phyloP scores from a whole-genome alignment of 2,329 filamentous ascomycete species.

The Ambrosiella beaveri region DNA sequence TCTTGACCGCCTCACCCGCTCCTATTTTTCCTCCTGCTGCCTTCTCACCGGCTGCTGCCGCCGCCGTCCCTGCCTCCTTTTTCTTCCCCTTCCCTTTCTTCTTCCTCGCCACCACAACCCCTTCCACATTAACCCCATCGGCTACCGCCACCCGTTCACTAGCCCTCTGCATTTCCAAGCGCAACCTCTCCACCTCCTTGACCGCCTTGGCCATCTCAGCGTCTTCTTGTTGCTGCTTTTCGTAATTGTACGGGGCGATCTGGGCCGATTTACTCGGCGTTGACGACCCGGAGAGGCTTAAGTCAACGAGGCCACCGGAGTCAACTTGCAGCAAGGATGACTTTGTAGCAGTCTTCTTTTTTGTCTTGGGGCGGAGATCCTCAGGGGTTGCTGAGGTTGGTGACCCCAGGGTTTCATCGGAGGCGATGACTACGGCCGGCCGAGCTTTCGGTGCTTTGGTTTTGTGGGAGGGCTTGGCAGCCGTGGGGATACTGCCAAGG shows the following conservation, averaged over 20 bases:
- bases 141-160: slow-evolving; percentile 59
- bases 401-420: slow-evolving; percentile 54
- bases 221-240: slow-evolving; percentile 58
- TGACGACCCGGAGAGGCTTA: slow-evolving; percentile 38
- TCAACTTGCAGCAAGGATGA: slow-evolving; percentile 57
- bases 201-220: slow-evolving; percentile 78
- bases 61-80: slow-evolving; percentile 17
- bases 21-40: too few species aligned
- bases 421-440: slow-evolving; percentile 49
- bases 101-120: slow-evolving; percentile 48
- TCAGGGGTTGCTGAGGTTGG: slow-evolving; percentile 29
- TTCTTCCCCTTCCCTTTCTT: slow-evolving; percentile 35
- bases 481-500: slow-evolving; percentile 36
- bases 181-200: slow-evolving; percentile 69
- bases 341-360: slow-evolving; percentile 36
- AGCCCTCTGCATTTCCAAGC: slow-evolving; percentile 76
- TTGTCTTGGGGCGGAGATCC: slow-evolving; percentile 15
- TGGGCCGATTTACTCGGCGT: slow-evolving; percentile 15
- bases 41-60: too few species aligned
- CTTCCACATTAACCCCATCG: slow-evolving; percentile 48
- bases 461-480: slow-evolving; percentile 15
- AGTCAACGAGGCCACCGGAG: slow-evolving; percentile 59
- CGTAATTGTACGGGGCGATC: slow-evolving; percentile 33
- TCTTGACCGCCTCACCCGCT: slow-evolving; percentile 18
- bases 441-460: slow-evolving; percentile 27